These are phyloP conservation scores for Wickerhamiella shivajii DNA, from an alignment of 805 yeast species.

Conservation along the genomic window DNA sequence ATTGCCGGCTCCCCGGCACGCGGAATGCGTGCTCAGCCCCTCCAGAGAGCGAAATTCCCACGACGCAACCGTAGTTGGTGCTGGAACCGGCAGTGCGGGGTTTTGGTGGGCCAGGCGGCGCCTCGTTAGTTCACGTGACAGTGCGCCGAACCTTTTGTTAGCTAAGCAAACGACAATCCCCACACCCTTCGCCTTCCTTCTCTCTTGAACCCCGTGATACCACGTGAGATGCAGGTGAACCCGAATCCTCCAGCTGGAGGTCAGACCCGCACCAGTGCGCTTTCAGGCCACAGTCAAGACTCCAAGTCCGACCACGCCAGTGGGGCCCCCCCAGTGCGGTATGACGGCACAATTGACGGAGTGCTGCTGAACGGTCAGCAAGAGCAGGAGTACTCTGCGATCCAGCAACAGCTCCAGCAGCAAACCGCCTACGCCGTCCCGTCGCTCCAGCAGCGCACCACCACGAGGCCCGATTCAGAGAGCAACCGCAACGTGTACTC, in stretches of 20 bases:
- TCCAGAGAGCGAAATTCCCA: no score
- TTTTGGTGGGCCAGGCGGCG: no score
- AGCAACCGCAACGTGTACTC: neutral
- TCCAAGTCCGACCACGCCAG: neutral
- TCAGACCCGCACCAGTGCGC: neutral
- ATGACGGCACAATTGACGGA: constrained; percentile 6
- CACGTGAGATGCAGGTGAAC: constrained; percentile 13
- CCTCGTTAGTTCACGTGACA: no score
- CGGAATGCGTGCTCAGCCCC: no score
- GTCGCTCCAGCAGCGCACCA: neutral
- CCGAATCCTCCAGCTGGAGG: constrained; percentile 10
- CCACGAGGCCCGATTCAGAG: neutral
- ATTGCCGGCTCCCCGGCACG: no score
- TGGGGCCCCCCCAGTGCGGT: no score
- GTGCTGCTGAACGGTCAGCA: constrained; percentile 7
- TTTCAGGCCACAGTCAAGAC: neutral
- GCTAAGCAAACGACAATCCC: no score
- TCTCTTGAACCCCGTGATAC: constrained; percentile 12
- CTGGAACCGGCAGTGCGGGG: no score
- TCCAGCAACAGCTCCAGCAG: constrained; percentile 8
- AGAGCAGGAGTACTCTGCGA: constrained; percentile 8
- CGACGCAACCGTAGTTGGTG: no score
- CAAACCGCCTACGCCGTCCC: constrained; percentile 2
- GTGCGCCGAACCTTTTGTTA: no score
- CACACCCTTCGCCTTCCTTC: no score